Conservation (phyloP, 441 rosid species). For the Pelargonium australe region DNA sequence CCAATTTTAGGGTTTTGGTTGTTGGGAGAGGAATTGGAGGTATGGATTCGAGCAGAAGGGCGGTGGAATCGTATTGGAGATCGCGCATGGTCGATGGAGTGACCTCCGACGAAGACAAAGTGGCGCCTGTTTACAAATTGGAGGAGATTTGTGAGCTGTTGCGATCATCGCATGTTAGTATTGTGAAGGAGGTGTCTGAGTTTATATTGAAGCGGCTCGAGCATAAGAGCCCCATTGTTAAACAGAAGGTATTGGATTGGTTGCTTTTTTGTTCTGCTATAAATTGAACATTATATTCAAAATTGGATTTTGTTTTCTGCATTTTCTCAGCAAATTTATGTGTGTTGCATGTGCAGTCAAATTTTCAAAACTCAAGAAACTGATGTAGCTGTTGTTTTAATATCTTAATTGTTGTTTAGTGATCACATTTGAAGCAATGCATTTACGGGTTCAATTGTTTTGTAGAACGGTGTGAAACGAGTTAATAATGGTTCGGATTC, state of each 20-base stretch:
- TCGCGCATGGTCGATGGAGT: constrained; percentile 88
- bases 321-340: neutral
- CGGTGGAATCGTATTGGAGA: constrained; percentile 97
- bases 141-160: constrained; percentile 92
- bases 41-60: constrained; percentile 99
- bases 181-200: constrained; percentile 81
- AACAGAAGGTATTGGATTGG: constrained; percentile 66
- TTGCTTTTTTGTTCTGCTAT: neutral
- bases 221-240: constrained; percentile 83
- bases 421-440: neutral
- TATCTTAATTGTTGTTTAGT: neutral
- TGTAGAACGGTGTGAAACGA: neutral
- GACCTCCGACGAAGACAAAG: constrained; percentile 86
- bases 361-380: neutral
- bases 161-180: constrained; percentile 70
- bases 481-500: neutral
- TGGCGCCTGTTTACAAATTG: constrained; percentile 84
- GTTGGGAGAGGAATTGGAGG: neutral
- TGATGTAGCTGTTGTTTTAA: neutral
- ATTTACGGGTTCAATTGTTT: neutral
- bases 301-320: neutral
- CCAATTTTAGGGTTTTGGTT: constrained; percentile 4
- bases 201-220: constrained; percentile 81
- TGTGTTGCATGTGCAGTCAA: neutral
- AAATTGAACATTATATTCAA: neutral